Evolutionary conservation across 768 basidiomycete genomes (phyloP), one percentile per base, ranked within the genome.

Genomic region (Pleurotus giganteus): DNA sequence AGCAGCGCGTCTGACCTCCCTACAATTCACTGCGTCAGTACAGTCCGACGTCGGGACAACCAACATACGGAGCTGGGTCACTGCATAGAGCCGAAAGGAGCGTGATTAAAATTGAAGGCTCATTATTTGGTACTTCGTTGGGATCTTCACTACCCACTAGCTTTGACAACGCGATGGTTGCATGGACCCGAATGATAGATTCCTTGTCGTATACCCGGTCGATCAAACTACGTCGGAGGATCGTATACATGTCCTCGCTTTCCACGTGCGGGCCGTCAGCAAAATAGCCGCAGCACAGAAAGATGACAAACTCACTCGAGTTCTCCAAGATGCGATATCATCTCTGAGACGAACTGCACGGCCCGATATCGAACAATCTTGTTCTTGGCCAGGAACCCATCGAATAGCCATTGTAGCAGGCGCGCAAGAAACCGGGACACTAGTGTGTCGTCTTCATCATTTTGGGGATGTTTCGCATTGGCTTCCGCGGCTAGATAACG

Each of bases 1-100:
- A 1, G 89, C 88, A 0, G 93, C 89, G 23, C 94, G 85, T 11
- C 96, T 91, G n/a, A 98, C 95, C 61, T 98, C 96, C 1, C 93
- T 81, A 19, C 11, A 58, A 21, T 37, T 29, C 23, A 34, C 47
- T 31, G 32, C 21, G 42, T 4, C 41, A 42, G n/a, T 37, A 19
- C 2, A 29, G n/a, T 23, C 23, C n/a, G 7, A 36, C 11, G 23
- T 13, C 12, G 31, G 5, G 19, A 27, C n/a, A 2, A 4, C n/a
- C 21, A 26, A 70, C 79, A 54, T 59, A 81, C 79, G 76, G 85
- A 13, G 93, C 85, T 1, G 88, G 80, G 59, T 98, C 96, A 58
- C 84, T 80, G 15, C 75, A 72, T 17, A 96, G 69, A 8, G 85
- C 74, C 8, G 91, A 86, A 4, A 90, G 65, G 3, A 97, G 74